Conservation (phyloP, 495 filamentous ascomycete genomes). For the Emericellopsis terricola region DNA sequence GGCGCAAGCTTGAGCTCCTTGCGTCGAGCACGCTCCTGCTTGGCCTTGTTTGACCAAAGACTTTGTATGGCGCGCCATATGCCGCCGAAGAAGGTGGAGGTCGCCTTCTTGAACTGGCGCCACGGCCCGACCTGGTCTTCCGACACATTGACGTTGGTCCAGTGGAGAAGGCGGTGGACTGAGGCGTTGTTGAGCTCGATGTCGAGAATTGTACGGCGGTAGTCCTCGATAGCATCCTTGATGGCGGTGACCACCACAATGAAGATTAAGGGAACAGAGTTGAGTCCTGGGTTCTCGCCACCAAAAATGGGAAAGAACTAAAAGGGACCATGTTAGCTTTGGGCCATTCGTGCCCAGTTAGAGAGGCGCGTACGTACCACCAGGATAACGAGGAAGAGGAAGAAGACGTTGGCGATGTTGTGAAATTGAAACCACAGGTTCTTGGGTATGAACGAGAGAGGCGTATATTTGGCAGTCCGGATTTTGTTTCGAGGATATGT, state of each 20-base stretch:
- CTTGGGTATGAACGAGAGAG: slow-evolving; percentile 91
- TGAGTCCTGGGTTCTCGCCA: slow-evolving; percentile 73
- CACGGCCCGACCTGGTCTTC: slow-evolving; percentile 73
- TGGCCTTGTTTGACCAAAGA: slow-evolving; percentile 20
- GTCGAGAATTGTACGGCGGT: slow-evolving; percentile 78
- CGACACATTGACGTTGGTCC: slow-evolving; percentile 83
- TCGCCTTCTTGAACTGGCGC: slow-evolving; percentile 86
- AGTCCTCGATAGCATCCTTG: slow-evolving; percentile 98
- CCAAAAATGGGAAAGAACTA: slow-evolving; percentile 97
- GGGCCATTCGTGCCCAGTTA: slow-evolving; percentile 1
- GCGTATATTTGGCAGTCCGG: slow-evolving; percentile 90
- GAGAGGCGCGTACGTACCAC: slow-evolving; percentile 40
- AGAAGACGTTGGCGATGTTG: slow-evolving; percentile 97
- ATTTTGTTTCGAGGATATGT: slow-evolving; percentile 89
- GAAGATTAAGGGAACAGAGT: slow-evolving; percentile 81
- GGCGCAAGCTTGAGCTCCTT: slow-evolving; percentile 13
- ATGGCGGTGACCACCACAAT: slow-evolving; percentile 83
- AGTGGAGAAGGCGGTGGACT: slow-evolving; percentile 74
- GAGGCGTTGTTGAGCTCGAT: slow-evolving; percentile 93
- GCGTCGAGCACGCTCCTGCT: slow-evolving; percentile 4
- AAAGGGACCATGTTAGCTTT: slow-evolving; percentile 1
- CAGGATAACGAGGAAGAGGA: slow-evolving; percentile 90
- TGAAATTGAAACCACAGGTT: slow-evolving; percentile 96
- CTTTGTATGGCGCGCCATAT: slow-evolving; percentile 30
- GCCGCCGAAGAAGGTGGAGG: slow-evolving; percentile 39